Percentiles rank a stretch among this genome's conserved stretches.
phyloP scores from a whole-genome alignment of 805 yeast genomes.

The Nadsonia fulvescens region DNA sequence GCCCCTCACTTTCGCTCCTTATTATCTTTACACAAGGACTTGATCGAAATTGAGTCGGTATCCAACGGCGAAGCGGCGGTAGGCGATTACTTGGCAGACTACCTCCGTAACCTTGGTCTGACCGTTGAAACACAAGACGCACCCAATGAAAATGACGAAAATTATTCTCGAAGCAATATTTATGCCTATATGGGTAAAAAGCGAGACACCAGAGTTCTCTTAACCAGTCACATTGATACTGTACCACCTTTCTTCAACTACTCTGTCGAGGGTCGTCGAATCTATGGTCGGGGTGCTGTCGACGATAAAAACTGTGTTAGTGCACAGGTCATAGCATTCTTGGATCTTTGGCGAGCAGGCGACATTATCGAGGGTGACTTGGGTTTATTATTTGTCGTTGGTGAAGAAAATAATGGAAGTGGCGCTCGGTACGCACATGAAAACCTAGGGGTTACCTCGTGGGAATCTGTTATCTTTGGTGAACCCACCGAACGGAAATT shows the following conservation, averaged over 20 bases:
- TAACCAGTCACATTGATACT: constrained; percentile 55
- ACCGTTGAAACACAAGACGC: constrained; percentile 31
- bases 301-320: constrained; percentile 65
- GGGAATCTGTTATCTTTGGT: constrained; percentile 52
- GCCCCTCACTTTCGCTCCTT: no score
- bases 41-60: constrained; percentile 21
- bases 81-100: constrained; percentile 22
- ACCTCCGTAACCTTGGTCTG: constrained; percentile 26
- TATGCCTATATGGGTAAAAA: constrained; percentile 35
- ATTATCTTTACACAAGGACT: constrained; percentile 21
- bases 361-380: constrained; percentile 42
- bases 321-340: constrained; percentile 35
- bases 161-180: constrained; percentile 35
- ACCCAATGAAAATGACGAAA: constrained; percentile 13
- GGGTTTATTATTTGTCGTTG: constrained; percentile 44
- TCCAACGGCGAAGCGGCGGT: constrained; percentile 18
- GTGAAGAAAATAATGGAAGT: constrained; percentile 48
- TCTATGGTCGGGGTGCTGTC: constrained; percentile 48
- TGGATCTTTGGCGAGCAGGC: constrained; percentile 24
- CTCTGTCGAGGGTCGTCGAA: constrained; percentile 25
- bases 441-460: constrained; percentile 22
- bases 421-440: constrained; percentile 37
- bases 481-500: constrained; percentile 58
- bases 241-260: constrained; percentile 52
- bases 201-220: constrained; percentile 29